Conservation (phyloP, 768 basidiomycete species). For the Boletus edulis region DNA sequence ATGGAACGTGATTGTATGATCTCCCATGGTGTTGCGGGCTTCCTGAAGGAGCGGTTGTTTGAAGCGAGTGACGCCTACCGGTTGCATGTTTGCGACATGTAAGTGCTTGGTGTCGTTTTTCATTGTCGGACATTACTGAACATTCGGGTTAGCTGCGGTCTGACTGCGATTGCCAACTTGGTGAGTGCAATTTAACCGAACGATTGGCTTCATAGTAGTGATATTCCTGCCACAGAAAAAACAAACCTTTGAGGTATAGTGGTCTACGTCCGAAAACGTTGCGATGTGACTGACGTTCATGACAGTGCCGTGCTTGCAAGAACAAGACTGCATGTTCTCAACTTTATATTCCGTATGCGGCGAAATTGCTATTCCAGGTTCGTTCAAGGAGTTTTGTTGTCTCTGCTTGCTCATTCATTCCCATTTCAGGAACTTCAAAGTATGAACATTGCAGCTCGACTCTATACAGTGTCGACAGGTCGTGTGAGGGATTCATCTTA, state of each 20-base stretch:
- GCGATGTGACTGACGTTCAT: not conserved
- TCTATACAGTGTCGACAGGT: constrained; percentile 85
- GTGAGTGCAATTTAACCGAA: constrained; percentile 42
- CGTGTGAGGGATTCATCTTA: constrained; percentile 64
- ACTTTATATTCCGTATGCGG: constrained; percentile 92
- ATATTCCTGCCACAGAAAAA: constrained; percentile 63
- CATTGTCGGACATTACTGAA: constrained; percentile 5
- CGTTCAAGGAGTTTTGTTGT: constrained; percentile 14
- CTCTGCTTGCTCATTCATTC: not conserved
- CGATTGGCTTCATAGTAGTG: constrained; percentile 8
- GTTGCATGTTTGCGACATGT: constrained; percentile 96
- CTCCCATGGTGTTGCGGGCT: constrained; percentile 96
- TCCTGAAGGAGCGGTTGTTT: constrained; percentile 96
- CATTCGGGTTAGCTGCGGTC: constrained; percentile 64
- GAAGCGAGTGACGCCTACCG: constrained; percentile 93
- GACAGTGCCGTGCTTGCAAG: constrained; percentile 88
- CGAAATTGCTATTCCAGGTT: constrained; percentile 94
- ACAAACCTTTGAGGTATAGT: constrained; percentile 83
- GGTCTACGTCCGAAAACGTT: not conserved
- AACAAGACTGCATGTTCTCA: constrained; percentile 96
- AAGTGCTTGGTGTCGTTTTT: constrained; percentile 31
- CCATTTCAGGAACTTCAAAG: constrained; percentile 78
- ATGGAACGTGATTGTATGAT: constrained; percentile 99
- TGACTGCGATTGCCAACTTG: constrained; percentile 96
- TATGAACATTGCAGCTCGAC: constrained; percentile 90